Evolutionary conservation across 2,329 filamentous ascomycete species (phyloP).

Genomic region (Monilinia aucupariae): DNA sequence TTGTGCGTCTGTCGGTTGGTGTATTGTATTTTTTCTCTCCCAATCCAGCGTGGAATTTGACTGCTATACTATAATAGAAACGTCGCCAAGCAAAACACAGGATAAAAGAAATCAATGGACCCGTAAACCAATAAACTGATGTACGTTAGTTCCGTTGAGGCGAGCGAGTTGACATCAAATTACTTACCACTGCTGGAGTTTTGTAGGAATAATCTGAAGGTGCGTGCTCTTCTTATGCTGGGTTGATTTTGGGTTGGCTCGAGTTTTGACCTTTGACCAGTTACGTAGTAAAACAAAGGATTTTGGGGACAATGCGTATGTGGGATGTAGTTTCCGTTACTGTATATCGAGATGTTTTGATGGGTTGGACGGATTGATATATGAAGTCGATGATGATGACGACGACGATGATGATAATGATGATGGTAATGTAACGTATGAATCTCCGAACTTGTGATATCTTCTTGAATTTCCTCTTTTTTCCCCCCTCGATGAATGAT

Average conservation of each 20-base stretch:
- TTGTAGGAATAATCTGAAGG: not conserved
- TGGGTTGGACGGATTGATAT: not conserved
- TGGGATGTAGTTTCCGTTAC: not conserved
- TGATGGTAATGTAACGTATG: not conserved
- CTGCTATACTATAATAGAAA: not conserved
- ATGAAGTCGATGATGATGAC: not conserved
- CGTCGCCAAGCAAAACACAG: not conserved
- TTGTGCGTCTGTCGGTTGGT: constrained; percentile 14
- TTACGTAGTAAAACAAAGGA: not conserved
- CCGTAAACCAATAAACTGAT: not conserved
- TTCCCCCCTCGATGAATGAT: no score
- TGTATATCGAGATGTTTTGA: not conserved
- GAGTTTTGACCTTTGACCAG: not conserved
- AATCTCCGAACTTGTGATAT: not conserved
- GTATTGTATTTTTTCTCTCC: not conserved
- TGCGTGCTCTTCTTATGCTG: not conserved
- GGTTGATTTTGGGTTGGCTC: not conserved
- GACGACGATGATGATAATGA: not conserved
- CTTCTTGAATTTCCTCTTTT: no score
- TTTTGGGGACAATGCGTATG: not conserved
- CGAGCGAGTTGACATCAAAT: no score
- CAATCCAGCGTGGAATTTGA: not conserved
- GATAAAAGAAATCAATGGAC: not conserved
- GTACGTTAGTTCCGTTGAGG: not conserved
- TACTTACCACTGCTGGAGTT: not conserved